Evolutionary conservation across 306 rosid species (phyloP), one percentile per base, ranked within the genome.

Genomic region (Hylodesmum podocarpum): DNA sequence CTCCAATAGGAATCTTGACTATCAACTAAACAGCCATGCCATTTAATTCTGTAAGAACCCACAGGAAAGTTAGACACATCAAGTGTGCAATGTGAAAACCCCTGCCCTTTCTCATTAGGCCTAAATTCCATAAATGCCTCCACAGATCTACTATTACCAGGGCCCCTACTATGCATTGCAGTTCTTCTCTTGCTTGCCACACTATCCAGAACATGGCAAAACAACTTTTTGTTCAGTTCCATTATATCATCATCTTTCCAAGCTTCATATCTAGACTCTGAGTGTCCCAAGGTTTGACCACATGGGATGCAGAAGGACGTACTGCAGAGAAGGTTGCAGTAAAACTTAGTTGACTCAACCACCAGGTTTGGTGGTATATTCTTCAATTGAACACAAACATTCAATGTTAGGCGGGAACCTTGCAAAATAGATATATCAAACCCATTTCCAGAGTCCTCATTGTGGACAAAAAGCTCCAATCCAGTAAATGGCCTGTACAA

Each of bases 31-130:
- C 91, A 83, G 50, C 93, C 73, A 63, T 58, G 82, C 91, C 95
- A 91, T 74, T 84, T 89, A 53, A 88, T 85, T 80, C 87, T 86
- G 21, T 89, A 89, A 62, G 79, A 77, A 53, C 93, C 97, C 7
- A 53, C 75, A 0, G 89, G 89, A 78, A 86, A 88, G 49, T 77
- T 31, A 53, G 93, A 86, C 72, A 91, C 82, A 73, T 88, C 89
- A 69, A 91, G 88, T 84, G 79, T 64, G 87, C 95, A 91, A 54
- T 84, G 84, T 15, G 90, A 72, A 79, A 91, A 89, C 14, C 93
- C 95, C 66, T 89, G 95, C 18, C 95, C 88, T 75, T 79, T 86
- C 71, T 85, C 80, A 37, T 88, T 81, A 33, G 82, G 81, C 78
- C 84, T 76, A 22, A 89, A 83, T 22, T 67, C 33, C 41, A 76